Base-by-base conservation (phyloP, 2,329 filamentous ascomycete species). In the Scedosporium apiospermum region DNA sequence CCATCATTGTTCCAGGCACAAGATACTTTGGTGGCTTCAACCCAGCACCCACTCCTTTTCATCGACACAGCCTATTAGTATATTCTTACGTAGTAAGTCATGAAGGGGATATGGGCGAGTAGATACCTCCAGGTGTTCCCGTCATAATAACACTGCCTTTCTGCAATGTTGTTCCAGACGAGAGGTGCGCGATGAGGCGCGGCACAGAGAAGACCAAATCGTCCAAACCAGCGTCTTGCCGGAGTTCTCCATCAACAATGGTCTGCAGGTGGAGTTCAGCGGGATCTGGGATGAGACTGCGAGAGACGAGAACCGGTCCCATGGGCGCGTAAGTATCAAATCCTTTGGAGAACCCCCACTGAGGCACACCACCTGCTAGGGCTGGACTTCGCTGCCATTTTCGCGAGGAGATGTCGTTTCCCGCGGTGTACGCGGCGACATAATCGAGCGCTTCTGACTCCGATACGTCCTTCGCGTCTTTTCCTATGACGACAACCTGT, bases 321-420 rank as follows among this genome's bases (percentile, higher is more conserved):
- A 84, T 87, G 0, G 88, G 89, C 4, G 87, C 88, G 86, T 88
- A 91, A 66, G 85, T 86, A 72, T 91, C 88, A 66, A 90, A 91
- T 2, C 87, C 85, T 72, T 91, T 91, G 41, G 88, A 88, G 14
- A 89, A 75, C 0, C 80, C 82, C 87, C 88, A 90, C 73, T 91
- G 88, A 0, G 86, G 81, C 12, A 86, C 86, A 16, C 87, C 87
- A 82, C 62, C 85, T 85, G 0, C 81, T 64, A 89, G 73, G 79
- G 66, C 85, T 85, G 16, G 75, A 77, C 81, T 82, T 66, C 82
- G 78, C 74, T 91, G 88, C 86, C 88, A 91, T 66, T 90, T 88
- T 46, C 89, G 84, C 74, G 91, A 88, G 6, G 87, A 90, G 18
- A 93, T 82, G 71, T 93, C 90, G 73, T 93, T 90, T 61, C 89